phyloP scores from a whole-genome alignment of 495 filamentous ascomycete species.

The Glutinoglossum americanum region DNA sequence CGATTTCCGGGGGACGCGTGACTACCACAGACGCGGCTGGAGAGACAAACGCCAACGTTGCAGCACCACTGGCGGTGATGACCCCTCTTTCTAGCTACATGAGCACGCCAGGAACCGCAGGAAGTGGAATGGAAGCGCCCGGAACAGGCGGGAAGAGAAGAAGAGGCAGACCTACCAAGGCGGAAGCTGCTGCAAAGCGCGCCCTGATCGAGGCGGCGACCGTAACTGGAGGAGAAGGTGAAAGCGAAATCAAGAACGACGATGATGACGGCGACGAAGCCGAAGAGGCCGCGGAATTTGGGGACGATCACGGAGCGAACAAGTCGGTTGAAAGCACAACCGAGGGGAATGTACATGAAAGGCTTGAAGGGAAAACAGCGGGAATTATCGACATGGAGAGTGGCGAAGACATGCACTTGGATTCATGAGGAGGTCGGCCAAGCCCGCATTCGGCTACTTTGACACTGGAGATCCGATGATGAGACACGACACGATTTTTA shows the following conservation, averaged over 20 bases:
- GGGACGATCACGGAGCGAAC: background rate
- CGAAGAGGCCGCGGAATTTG: background rate
- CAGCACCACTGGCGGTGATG: background rate
- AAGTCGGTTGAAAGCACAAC: background rate
- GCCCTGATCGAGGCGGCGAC: slow-evolving; percentile 1
- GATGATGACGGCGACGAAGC: background rate
- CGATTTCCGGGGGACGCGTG: background rate
- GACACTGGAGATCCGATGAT: background rate
- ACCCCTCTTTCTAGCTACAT: background rate
- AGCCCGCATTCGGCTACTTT: background rate
- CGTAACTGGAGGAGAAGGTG: background rate
- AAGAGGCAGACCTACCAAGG: slow-evolving; percentile 17
- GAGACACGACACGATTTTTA: background rate
- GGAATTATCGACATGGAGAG: background rate
- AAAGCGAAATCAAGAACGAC: background rate
- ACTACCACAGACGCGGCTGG: background rate
- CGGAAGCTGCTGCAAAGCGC: slow-evolving; percentile 9
- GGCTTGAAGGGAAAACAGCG: background rate
- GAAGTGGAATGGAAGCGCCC: background rate
- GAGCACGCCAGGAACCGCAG: background rate
- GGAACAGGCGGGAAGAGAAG: background rate
- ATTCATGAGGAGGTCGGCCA: background rate
- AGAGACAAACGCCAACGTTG: background rate
- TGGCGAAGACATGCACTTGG: background rate
- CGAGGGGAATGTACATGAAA: background rate